These are phyloP conservation scores for Entomophthora muscae DNA, from an alignment of 371 early-diverging fungal genomes.

Conservation along the genomic window DNA sequence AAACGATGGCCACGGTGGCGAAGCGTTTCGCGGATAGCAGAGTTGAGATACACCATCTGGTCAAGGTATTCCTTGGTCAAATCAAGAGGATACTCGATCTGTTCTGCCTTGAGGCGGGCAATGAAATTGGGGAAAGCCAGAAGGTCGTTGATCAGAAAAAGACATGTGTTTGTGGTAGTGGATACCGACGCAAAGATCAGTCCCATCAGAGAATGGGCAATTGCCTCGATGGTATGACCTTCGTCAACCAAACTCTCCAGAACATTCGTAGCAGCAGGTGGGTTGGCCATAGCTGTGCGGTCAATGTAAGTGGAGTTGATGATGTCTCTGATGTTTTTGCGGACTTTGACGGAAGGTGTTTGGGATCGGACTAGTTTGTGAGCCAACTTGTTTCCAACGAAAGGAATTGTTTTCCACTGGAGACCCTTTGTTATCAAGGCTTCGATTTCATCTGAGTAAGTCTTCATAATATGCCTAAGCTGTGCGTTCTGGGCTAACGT, in stretches of 20 bases:
- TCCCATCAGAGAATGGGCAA: not conserved
- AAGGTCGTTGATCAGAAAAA: slow-evolving; percentile 15
- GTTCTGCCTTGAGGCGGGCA: slow-evolving; percentile 17
- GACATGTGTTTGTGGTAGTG: slow-evolving; percentile 14
- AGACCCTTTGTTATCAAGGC: not conserved
- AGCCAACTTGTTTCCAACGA: not conserved
- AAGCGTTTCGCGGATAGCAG: slow-evolving; percentile 18
- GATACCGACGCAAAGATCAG: slow-evolving; percentile 18
- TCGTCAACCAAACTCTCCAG: not conserved
- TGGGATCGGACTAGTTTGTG: not conserved
- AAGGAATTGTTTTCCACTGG: not conserved
- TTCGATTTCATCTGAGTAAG: not conserved
- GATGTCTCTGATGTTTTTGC: not conserved
- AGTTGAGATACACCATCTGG: slow-evolving; percentile 19
- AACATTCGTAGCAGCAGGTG: not conserved
- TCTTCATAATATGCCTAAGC: not conserved
- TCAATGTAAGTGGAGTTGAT: not conserved
- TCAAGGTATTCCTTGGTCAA: slow-evolving; percentile 14
- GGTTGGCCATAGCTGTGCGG: not conserved
- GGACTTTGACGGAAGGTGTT: not conserved
- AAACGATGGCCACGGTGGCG: slow-evolving; percentile 11
- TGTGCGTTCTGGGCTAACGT: not conserved
- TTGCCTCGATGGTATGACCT: not conserved
- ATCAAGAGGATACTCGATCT: slow-evolving; percentile 11
- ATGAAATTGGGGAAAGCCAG: slow-evolving; percentile 16